Base-by-base conservation (phyloP, 2,329 filamentous ascomycete genomes). In the Nemania serpens region DNA sequence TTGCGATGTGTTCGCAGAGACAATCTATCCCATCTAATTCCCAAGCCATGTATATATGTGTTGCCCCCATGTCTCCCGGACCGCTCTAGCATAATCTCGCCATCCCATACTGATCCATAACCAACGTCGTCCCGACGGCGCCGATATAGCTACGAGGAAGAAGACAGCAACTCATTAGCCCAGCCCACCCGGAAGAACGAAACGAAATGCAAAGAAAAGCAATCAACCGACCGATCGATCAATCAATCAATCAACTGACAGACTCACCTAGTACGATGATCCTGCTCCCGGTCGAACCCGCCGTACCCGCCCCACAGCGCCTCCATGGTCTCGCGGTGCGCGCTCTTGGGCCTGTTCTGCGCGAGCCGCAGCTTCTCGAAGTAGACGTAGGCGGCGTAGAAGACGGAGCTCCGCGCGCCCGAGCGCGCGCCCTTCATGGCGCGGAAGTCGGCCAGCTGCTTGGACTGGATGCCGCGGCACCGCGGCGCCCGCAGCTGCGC, bases 321-420 rank as follows among this genome's bases (percentile, higher is more conserved):
- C 68, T 85, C 82, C 80, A 84, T 84, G 34, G 80, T 77, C 63
- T 75, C 41, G 12, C 83, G 72, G 67, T 81, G 77, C 63, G 79
- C 78, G 20, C 70, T 78, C 76, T 86, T 86, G 17, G 78, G 75
- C 73, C 82, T 84, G 1, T 75, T 74, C 64, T 83, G 76, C 64
- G 76, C 76, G 58, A 87, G 72, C 15, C 83, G 74, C 64, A 83
- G 59, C 76, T 87, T 87, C 75, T 88, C 84, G 66, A 88, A 87
- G 69, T 80, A 85, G 25, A 85, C 79, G 70, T 87, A 87, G 0
- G 77, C 77, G 9, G 77, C 78, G 66, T 87, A 86, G 67, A 80
- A 87, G 2, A 82, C 73, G 7, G 65, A 63, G 48, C 72, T 79
- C 1, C 75, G 79, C 41, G 79, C 80, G 0, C 84, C 83, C 1